phyloP scores from a whole-genome alignment of 108 stramenopile species.

The Epithemia pelagica region DNA sequence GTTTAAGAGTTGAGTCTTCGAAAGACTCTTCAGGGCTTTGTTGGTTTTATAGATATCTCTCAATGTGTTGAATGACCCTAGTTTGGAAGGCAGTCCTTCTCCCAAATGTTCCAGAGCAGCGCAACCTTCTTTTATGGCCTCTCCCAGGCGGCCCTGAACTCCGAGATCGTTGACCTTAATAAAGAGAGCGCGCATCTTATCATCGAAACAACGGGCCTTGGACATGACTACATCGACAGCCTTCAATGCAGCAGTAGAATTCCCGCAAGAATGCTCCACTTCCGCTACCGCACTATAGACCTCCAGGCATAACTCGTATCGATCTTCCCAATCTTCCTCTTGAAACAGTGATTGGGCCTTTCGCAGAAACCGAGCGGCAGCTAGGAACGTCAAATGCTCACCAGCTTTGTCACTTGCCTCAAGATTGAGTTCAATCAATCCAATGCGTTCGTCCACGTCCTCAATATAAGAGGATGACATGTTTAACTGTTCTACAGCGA shows the following conservation, averaged over 20 bases:
- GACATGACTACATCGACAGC: neutral
- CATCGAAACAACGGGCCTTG: neutral
- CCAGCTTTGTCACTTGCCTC: neutral
- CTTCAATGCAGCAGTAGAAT: neutral
- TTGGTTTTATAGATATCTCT: neutral
- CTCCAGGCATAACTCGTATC: neutral
- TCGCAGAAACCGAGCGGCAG: neutral
- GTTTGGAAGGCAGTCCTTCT: neutral
- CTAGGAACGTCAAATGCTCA: neutral
- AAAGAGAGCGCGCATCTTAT: neutral
- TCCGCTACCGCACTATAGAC: constrained; percentile 2
- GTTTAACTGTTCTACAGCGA: constrained; percentile 1
- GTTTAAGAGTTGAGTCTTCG: neutral
- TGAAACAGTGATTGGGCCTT: neutral
- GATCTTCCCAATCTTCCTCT: neutral
- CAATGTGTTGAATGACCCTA: neutral
- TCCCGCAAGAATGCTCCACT: neutral
- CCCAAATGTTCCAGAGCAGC: neutral
- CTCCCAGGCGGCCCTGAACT: neutral
- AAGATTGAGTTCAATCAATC: neutral
- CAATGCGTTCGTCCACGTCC: neutral
- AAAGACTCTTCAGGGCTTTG: constrained; percentile 1
- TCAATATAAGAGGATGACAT: neutral
- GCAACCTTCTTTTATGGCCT: neutral
- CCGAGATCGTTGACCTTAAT: neutral